phyloP scores from a whole-genome alignment of 1,284 basidiomycete species.

The Trichosporon sp. region DNA sequence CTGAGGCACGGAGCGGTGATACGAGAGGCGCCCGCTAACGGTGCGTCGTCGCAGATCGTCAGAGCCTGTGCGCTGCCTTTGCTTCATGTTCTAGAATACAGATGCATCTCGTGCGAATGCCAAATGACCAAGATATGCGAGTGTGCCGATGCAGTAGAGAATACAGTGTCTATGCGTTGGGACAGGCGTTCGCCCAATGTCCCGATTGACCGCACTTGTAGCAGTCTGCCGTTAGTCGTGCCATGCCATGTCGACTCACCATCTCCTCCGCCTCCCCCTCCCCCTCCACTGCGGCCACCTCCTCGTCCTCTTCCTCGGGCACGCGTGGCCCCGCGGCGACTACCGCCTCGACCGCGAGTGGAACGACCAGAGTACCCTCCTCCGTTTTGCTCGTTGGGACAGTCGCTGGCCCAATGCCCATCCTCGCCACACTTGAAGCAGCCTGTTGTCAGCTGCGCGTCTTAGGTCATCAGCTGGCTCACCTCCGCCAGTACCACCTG shows the following conservation, averaged over 20 bases:
- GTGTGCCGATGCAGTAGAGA: background rate
- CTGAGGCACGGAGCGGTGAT: background rate
- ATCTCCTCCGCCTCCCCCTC: slow-evolving; percentile 21
- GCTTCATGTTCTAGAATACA: slow-evolving; percentile 3
- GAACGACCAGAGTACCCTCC: background rate
- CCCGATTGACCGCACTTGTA: slow-evolving; percentile 55
- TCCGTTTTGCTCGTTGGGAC: slow-evolving; percentile 21
- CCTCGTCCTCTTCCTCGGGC: slow-evolving; percentile 22
- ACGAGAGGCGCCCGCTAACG: background rate
- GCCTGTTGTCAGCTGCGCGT: background rate
- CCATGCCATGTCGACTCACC: slow-evolving; percentile 22
- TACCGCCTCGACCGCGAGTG: slow-evolving; percentile 13
- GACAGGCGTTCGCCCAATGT: slow-evolving; percentile 57
- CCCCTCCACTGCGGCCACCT: slow-evolving; percentile 20
- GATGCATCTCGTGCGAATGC: background rate
- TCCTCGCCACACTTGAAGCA: slow-evolving; percentile 28
- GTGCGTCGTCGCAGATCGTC: background rate
- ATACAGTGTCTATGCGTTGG: slow-evolving; percentile 29
- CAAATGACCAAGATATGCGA: background rate
- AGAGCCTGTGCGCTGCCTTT: background rate
- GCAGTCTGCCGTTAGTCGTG: slow-evolving; percentile 33
- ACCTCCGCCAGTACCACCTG: slow-evolving; percentile 5
- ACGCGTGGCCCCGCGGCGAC: background rate
- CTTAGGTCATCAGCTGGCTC: background rate
- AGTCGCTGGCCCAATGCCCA: slow-evolving; percentile 28